Evolutionary conservation across 2,329 filamentous ascomycete species (phyloP).

Genomic region (Clathrospora elynae): DNA sequence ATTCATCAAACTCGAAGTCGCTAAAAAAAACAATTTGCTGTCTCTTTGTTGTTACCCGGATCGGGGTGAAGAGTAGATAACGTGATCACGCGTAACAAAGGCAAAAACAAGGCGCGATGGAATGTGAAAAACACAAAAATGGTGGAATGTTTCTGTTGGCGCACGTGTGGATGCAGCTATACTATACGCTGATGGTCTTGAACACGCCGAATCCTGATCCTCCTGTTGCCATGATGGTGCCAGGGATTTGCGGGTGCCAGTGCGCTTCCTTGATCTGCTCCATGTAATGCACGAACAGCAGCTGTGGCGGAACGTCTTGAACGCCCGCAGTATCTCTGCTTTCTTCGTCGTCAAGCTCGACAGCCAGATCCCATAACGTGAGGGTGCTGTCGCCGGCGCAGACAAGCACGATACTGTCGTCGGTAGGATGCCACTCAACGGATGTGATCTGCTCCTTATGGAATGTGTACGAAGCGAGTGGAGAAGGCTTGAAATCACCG

Average conservation of each 20-base stretch:
- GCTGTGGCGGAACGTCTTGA: conserved; percentile 88
- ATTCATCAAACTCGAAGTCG: too few species aligned
- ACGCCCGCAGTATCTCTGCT: conserved; percentile 85
- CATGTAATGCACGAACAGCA: conserved; percentile 96
- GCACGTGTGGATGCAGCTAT: not conserved
- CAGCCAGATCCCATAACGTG: conserved; percentile 94
- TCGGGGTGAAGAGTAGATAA: conserved; percentile 14
- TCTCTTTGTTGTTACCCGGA: conserved; percentile 22
- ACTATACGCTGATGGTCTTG: conserved; percentile 50
- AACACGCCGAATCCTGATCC: conserved; percentile 73
- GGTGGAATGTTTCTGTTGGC: conserved; percentile 3
- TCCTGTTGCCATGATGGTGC: conserved; percentile 85
- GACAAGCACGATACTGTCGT: conserved; percentile 93
- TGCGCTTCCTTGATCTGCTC: conserved; percentile 93
- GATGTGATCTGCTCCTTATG: conserved; percentile 96
- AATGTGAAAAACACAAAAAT: conserved; percentile 4
- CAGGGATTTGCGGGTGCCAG: conserved; percentile 96
- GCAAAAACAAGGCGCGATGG: not conserved
- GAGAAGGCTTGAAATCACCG: conserved; percentile 63
- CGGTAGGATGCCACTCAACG: conserved; percentile 95
- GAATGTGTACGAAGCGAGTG: conserved; percentile 92
- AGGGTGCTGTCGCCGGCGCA: conserved; percentile 92
- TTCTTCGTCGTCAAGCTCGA: conserved; percentile 97
- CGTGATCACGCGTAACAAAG: conserved; percentile 27
- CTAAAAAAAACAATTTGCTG: not conserved